phyloP scores from a whole-genome alignment of 2,329 filamentous ascomycete genomes.

The Paramyrothecium sp. region DNA sequence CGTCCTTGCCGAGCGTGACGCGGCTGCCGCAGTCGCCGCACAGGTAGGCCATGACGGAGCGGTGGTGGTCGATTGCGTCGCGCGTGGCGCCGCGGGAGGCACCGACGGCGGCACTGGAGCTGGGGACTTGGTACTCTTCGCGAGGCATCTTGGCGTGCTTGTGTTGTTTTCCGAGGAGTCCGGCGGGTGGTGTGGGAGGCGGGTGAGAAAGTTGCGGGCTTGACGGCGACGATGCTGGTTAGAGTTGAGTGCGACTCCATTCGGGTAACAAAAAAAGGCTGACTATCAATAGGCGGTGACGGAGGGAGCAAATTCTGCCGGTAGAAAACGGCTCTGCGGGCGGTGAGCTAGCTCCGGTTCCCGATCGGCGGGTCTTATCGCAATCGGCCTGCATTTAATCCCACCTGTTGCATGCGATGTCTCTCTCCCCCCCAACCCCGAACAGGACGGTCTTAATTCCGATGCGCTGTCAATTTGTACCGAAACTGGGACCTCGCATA shows the following conservation, averaged over 20 bases:
- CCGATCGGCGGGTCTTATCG: background rate
- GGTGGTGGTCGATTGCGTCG: conserved; percentile 5
- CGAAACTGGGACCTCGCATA: too few relatives aligned
- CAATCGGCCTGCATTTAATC: conserved; percentile 4
- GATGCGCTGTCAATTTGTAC: background rate
- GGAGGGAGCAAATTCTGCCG: background rate
- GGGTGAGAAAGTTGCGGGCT: background rate
- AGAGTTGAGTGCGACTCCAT: too few relatives aligned
- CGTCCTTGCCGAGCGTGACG: conserved; percentile 41
- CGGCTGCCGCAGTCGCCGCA: conserved; percentile 43
- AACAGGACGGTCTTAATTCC: background rate
- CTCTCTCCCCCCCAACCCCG: too few relatives aligned
- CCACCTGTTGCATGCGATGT: too few relatives aligned
- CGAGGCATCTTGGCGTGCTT: conserved; percentile 53
- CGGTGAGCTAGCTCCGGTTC: background rate
- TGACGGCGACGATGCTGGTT: too few relatives aligned
- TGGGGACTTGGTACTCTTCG: conserved; percentile 76
- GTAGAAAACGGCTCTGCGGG: background rate
- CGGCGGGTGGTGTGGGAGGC: background rate
- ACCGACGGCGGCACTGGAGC: conserved; percentile 38
- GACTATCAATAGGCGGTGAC: background rate
- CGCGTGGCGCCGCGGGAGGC: conserved; percentile 35
- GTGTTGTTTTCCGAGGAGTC: conserved; percentile 1
- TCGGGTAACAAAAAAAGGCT: background rate
- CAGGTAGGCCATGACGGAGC: conserved; percentile 36